phyloP scores from a whole-genome alignment of 768 basidiomycete genomes.

The Macrolepiota albuminosa region DNA sequence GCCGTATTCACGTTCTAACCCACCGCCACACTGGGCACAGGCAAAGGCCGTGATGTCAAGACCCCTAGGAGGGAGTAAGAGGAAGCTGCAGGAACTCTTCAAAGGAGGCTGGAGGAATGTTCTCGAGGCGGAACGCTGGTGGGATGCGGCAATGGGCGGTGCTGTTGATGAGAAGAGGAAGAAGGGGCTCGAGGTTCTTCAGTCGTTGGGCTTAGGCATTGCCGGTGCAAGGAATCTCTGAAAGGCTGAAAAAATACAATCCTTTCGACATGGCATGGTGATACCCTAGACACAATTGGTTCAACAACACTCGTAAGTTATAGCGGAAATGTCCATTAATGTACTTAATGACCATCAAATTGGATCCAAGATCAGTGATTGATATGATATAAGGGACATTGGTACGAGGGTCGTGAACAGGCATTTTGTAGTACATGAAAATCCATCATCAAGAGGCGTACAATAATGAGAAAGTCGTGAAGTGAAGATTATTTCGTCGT shows the following conservation, averaged over 20 bases:
- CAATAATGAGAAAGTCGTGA: not conserved
- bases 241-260: not conserved
- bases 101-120: constrained; percentile 59
- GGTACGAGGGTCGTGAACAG: not conserved
- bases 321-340: not conserved
- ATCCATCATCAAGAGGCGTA: constrained; percentile 1
- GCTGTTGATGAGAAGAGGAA: constrained; percentile 37
- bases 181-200: constrained; percentile 28
- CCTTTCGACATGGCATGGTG: not conserved
- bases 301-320: not conserved
- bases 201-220: constrained; percentile 30
- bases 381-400: not conserved
- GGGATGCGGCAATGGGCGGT: constrained; percentile 56
- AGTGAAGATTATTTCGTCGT: not conserved
- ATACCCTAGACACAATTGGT: not conserved
- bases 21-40: constrained; percentile 44
- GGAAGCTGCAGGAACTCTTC: constrained; percentile 41
- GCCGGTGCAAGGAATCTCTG: constrained; percentile 24
- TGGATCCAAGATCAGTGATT: not conserved
- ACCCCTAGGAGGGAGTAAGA: constrained; percentile 29
- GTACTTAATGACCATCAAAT: not conserved
- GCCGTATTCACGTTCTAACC: constrained; percentile 35
- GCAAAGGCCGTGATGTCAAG: constrained; percentile 33
- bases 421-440: not conserved
- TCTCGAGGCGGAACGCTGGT: constrained; percentile 59